Conservation (phyloP, 805 yeast genomes). For the Pichia insulana region DNA sequence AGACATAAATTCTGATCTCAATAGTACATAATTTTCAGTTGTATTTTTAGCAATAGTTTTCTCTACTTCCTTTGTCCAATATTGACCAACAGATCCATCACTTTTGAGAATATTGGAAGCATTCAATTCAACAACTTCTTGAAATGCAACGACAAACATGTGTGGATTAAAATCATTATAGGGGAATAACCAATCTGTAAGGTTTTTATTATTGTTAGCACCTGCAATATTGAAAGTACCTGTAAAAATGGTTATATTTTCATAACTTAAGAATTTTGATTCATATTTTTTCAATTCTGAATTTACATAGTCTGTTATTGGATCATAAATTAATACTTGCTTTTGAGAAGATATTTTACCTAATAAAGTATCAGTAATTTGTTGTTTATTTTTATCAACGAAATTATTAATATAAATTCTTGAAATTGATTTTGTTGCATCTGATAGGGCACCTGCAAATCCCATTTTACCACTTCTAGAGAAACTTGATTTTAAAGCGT, state of each 20-base stretch:
- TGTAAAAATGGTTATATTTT: constrained; percentile 55
- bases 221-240: constrained; percentile 92
- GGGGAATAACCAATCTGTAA: constrained; percentile 80
- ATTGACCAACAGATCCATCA: constrained; percentile 65
- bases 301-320: constrained; percentile 76
- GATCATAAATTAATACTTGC: constrained; percentile 75
- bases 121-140: constrained; percentile 87
- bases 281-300: constrained; percentile 45
- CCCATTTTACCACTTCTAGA: constrained; percentile 96
- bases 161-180: constrained; percentile 55
- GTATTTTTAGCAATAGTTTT: constrained; percentile 44
- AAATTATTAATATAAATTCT: constrained; percentile 94
- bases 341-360: constrained; percentile 71
- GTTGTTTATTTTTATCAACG: constrained; percentile 84
- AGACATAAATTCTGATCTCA: constrained; percentile 70
- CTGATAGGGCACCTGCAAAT: constrained; percentile 93
- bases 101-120: constrained; percentile 86
- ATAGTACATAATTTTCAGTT: constrained; percentile 41
- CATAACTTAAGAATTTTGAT: constrained; percentile 49
- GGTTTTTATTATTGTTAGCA: constrained; percentile 44
- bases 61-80: constrained; percentile 69
- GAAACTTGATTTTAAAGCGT: constrained; percentile 90
- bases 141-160: constrained; percentile 81
- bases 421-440: constrained; percentile 91
- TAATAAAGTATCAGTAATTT: constrained; percentile 76